phyloP scores from a whole-genome alignment of 306 rosid genomes.

The Macrotyloma uniflorum region DNA sequence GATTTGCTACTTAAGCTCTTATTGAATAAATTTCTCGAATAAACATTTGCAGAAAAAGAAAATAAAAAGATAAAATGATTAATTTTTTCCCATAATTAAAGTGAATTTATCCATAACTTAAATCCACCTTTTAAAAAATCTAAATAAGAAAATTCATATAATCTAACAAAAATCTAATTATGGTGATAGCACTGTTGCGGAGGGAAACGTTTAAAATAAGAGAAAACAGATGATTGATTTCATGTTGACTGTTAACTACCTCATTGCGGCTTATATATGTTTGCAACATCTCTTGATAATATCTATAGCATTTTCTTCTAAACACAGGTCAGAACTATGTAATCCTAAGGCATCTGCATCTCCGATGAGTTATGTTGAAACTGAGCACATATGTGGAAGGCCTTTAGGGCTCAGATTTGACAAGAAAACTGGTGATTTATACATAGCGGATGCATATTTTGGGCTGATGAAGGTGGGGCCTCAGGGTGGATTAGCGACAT shows the following conservation, averaged over 20 bases:
- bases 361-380: slow-evolving; percentile 59
- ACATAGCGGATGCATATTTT: slow-evolving; percentile 91
- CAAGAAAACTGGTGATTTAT: slow-evolving; percentile 83
- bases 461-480: slow-evolving; percentile 88
- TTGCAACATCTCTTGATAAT: not conserved
- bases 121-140: too few species aligned
- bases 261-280: not conserved
- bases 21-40: too few species aligned
- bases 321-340: slow-evolving; percentile 73
- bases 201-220: not conserved
- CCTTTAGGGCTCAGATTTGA: slow-evolving; percentile 91
- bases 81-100: too few species aligned
- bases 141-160: too few species aligned
- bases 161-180: not conserved
- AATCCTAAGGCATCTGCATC: slow-evolving; percentile 62
- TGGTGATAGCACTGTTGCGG: not conserved
- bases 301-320: slow-evolving; percentile 31
- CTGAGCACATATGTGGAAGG: slow-evolving; percentile 89
- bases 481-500: slow-evolving; percentile 84
- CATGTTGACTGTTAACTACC: not conserved
- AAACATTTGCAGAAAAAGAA: too few species aligned
- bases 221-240: slow-evolving; percentile 1
- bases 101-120: too few species aligned
- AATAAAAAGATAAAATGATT: too few species aligned
- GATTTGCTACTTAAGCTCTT: too few species aligned